Percentiles rank a stretch among this genome's conserved stretches.
phyloP scores from a whole-genome alignment of 345 rosid species.

The Rhodamnia rubescens region DNA sequence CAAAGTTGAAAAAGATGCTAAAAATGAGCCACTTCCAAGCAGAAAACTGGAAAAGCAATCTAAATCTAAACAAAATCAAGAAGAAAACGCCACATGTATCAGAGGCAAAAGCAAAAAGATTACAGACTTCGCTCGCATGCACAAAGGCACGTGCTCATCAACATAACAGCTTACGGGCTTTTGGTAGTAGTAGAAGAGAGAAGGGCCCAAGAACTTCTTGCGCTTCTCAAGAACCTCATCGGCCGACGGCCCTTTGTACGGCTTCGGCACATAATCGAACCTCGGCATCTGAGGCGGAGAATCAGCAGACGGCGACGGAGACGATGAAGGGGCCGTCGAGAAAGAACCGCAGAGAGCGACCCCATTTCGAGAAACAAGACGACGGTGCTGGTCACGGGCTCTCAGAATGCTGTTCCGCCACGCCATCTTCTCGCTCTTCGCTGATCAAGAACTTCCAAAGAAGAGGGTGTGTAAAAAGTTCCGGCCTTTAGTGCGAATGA shows the following conservation, averaged over 20 bases:
- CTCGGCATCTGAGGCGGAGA: conserved; percentile 52
- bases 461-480: neutral
- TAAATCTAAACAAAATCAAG: neutral
- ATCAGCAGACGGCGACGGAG: neutral
- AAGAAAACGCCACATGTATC: neutral
- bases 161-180: conserved; percentile 51
- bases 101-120: neutral
- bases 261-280: conserved; percentile 56
- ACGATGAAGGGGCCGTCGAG: conserved; percentile 2
- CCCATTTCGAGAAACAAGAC: neutral
- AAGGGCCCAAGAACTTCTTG: conserved; percentile 76
- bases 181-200: conserved; percentile 76
- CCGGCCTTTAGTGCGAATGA: neutral
- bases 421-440: conserved; percentile 17
- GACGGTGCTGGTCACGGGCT: neutral
- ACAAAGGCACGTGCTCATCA: neutral
- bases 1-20: neutral
- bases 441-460: neutral
- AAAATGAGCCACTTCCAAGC: neutral
- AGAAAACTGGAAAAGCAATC: neutral
- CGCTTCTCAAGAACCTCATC: conserved; percentile 68
- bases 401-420: conserved; percentile 23
- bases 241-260: conserved; percentile 61
- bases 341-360: neutral
- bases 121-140: neutral